Percentiles rank a stretch among this genome's conserved stretches.
phyloP scores from a whole-genome alignment of 1,284 basidiomycete genomes.

The Leccinum variabile region DNA sequence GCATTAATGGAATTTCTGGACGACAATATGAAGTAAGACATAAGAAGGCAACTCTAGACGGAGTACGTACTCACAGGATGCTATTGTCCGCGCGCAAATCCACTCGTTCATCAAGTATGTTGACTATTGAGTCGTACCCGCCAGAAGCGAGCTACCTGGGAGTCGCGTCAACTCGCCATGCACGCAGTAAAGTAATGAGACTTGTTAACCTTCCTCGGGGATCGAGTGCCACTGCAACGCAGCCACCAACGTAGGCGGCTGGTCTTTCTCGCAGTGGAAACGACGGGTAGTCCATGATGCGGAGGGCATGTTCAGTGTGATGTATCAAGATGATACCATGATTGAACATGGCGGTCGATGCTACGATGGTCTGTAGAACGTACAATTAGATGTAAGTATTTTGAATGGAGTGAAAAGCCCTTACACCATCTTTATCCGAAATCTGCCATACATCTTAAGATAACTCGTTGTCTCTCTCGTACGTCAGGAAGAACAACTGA shows the following conservation, averaged over 20 bases:
- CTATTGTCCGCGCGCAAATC: conserved; percentile 73
- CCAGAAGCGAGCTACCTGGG: conserved; percentile 72
- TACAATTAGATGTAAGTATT: neutral
- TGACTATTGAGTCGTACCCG: conserved; percentile 76
- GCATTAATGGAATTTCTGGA: conserved; percentile 65
- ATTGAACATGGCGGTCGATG: conserved; percentile 68
- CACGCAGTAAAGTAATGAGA: conserved; percentile 1
- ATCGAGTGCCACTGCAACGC: conserved; percentile 68
- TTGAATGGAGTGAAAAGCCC: conserved; percentile 6
- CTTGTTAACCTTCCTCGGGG: conserved; percentile 61
- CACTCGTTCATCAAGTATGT: conserved; percentile 78
- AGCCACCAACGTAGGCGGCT: conserved; percentile 75
- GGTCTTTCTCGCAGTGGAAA: conserved; percentile 54
- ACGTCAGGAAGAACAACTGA: conserved; percentile 57
- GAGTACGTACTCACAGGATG: conserved; percentile 69
- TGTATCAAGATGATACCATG: conserved; percentile 65
- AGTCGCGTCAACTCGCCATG: neutral
- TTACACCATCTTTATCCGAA: conserved; percentile 49
- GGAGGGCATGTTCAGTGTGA: conserved; percentile 59
- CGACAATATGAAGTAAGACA: neutral
- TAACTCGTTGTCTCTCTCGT: conserved; percentile 53
- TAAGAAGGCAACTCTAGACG: neutral
- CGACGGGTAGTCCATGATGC: conserved; percentile 66
- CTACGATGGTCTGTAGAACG: conserved; percentile 38
- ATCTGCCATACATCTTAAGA: conserved; percentile 60